phyloP scores from a whole-genome alignment of 495 filamentous ascomycete species.

The Hyaloscypha finlandica region DNA sequence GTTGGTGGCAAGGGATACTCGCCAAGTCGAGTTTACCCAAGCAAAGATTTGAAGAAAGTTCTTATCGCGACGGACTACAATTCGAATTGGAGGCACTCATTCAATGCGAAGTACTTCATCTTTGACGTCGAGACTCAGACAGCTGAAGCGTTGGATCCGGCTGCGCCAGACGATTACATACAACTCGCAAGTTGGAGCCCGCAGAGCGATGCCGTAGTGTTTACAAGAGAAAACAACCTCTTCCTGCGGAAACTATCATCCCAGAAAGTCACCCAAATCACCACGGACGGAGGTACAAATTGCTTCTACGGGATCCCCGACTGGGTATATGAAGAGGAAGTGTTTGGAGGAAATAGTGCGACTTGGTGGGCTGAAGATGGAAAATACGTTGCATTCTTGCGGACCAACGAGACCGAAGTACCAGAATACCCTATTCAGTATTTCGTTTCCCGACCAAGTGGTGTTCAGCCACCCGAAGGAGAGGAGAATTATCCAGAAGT shows the following conservation, averaged over 20 bases:
- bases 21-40: slow-evolving; percentile 68
- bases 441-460: slow-evolving; percentile 85
- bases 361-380: slow-evolving; percentile 95
- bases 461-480: slow-evolving; percentile 65
- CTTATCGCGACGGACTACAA: slow-evolving; percentile 69
- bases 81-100: slow-evolving; percentile 89
- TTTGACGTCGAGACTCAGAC: slow-evolving; percentile 86
- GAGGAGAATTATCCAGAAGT: slow-evolving; percentile 91
- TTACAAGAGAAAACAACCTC: slow-evolving; percentile 86
- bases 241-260: slow-evolving; percentile 71
- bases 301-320: slow-evolving; percentile 97
- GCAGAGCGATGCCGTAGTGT: slow-evolving; percentile 78
- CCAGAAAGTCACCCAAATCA: slow-evolving; percentile 64
- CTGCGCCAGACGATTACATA: slow-evolving; percentile 62
- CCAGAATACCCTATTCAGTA: slow-evolving; percentile 95
- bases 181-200: slow-evolving; percentile 93
- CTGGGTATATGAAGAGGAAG: slow-evolving; percentile 99
- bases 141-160: slow-evolving; percentile 75
- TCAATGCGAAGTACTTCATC: slow-evolving; percentile 83
- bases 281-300: slow-evolving; percentile 79
- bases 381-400: slow-evolving; percentile 83
- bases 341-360: slow-evolving; percentile 75
- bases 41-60: slow-evolving; percentile 80
- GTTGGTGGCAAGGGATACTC: slow-evolving; percentile 52
- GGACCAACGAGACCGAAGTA: slow-evolving; percentile 89